Percentiles rank a stretch among this genome's conserved stretches.
Conservation (phyloP, 306 rosid genomes). For the Corylus americana region DNA sequence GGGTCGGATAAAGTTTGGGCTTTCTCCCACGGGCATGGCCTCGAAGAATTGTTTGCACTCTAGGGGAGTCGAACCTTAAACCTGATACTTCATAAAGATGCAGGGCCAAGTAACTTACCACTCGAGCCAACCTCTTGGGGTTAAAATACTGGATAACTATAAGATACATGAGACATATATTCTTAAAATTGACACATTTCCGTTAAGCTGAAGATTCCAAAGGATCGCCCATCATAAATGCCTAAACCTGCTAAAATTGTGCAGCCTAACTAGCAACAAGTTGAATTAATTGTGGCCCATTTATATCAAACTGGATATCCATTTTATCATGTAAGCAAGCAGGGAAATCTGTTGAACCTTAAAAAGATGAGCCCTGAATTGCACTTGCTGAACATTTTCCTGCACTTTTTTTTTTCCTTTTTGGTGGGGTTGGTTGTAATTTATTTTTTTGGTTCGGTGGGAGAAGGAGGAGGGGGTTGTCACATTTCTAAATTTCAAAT, state of each 20-base stretch:
- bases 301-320: neutral
- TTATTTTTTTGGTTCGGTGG: neutral
- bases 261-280: neutral
- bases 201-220: neutral
- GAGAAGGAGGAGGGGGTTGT: neutral
- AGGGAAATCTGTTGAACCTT: neutral
- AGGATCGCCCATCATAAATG: neutral
- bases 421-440: neutral
- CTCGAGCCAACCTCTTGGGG: too few species aligned
- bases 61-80: too few species aligned
- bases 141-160: too few species aligned
- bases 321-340: neutral
- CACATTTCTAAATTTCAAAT: neutral
- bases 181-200: neutral
- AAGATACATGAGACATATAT: too few species aligned
- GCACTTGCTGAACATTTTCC: neutral
- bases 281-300: neutral
- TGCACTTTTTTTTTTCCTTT: neutral
- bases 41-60: too few species aligned
- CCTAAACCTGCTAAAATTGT: neutral
- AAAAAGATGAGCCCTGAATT: neutral
- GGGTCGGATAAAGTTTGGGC: too few species aligned
- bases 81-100: too few species aligned
- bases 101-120: too few species aligned
- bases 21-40: too few species aligned